A percentile compares a stretch with the other conserved stretches of the same genome.
phyloP scores from a whole-genome alignment of 1,284 basidiomycete genomes.

The Kwoniella shivajii region DNA sequence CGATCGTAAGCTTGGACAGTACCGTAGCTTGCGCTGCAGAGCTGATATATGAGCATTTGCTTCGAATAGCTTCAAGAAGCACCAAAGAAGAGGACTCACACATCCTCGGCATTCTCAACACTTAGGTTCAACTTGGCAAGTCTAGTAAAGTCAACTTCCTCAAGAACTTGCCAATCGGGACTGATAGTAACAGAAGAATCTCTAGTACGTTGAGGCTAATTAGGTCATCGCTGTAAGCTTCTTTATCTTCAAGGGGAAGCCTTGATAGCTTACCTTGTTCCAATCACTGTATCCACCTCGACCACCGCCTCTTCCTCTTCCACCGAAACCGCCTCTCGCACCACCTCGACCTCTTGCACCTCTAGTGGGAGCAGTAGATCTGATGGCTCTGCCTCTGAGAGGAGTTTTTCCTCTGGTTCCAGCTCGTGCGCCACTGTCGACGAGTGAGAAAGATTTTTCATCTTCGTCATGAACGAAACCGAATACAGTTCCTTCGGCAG shows the following conservation, averaged over 20 bases:
- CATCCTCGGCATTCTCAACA: slow-evolving; percentile 83
- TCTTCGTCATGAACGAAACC: slow-evolving; percentile 98
- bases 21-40: slow-evolving; percentile 76
- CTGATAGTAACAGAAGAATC: slow-evolving; percentile 94
- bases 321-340: slow-evolving; percentile 48
- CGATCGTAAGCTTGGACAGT: slow-evolving; percentile 93
- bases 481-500: slow-evolving; percentile 81
- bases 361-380: slow-evolving; percentile 23
- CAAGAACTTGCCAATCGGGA: slow-evolving; percentile 88
- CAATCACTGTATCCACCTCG: slow-evolving; percentile 84
- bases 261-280: slow-evolving; percentile 73
- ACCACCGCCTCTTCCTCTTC: slow-evolving; percentile 63
- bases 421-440: slow-evolving; percentile 65
- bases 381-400: slow-evolving; percentile 14
- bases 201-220: slow-evolving; percentile 79
- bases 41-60: neutral
- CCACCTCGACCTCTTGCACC: slow-evolving; percentile 52
- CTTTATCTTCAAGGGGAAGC: neutral
- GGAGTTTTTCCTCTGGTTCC: slow-evolving; percentile 22
- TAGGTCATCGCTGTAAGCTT: neutral
- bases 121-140: slow-evolving; percentile 88
- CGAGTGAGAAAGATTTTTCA: slow-evolving; percentile 95
- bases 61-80: slow-evolving; percentile 6
- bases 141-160: slow-evolving; percentile 96
- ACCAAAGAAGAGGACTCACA: slow-evolving; percentile 61